Base-by-base conservation (phyloP, 176 grass and related monocot genomes). In the Areca catechu region DNA sequence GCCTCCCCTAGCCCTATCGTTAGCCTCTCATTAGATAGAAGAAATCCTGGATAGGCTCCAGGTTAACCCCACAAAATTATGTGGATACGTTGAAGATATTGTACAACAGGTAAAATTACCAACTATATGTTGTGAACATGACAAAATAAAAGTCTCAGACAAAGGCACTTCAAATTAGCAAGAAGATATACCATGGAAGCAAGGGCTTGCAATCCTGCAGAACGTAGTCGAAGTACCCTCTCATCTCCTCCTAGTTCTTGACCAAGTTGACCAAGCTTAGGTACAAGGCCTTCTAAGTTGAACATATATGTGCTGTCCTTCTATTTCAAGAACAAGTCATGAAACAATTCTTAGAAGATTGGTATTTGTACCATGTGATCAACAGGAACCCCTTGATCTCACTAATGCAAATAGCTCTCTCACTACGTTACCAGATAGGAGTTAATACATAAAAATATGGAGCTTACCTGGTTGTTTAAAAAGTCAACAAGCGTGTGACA, bases 251-350 rank as follows among this genome's bases (percentile, higher is more conserved):
- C 84, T 68, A 74, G 61, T 57, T 84, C 71, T 68, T 83, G 78
- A 76, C 78, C 81, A 76, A 98, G 80, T 76, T 85, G 71, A 72
- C 93, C 92, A 77, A 98, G 81, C 61, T 88, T 98, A 58, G 93
- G 75, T 70, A 89, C 85, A 6, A 98, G 65, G 43, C 93, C 84
- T 89, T 98, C 93, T 63, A 98, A 57, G 68, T 80, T 89, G 76
- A 92, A 98, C 93, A 98, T 98, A 65, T 92, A 86, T 28, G 93
- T 82, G 52, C 84, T 87, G 25, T 85, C 84, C 72, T 89, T 88
- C 93, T 98, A 81, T n/a, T 61, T 67, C 60, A 72, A 75, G 53
- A 60, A 24, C 21, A 25, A 57, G 67, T 62, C 51, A 80, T 48
- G 34, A 43, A 54, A 43, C 34, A 12, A 12, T 12, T 43, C 34